Evolutionary conservation across 495 filamentous ascomycete species (phyloP).

Genomic region (Neurospora tetraspora): DNA sequence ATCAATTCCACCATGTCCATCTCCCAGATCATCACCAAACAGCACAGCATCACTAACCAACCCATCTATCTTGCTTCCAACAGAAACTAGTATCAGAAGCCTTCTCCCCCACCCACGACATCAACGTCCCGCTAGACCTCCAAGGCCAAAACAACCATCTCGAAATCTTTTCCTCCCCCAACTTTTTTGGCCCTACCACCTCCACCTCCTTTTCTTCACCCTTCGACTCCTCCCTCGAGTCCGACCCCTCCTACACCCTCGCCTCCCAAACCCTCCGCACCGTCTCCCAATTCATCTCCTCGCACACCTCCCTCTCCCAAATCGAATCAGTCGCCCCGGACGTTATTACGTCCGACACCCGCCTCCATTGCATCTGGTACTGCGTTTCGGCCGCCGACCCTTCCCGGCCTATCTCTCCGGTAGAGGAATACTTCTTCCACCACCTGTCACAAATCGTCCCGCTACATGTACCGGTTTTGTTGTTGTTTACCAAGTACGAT

Average conservation of each 20-base stretch:
- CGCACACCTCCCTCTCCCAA: neutral
- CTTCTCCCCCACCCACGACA: slow-evolving; percentile 12
- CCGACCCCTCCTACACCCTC: no score
- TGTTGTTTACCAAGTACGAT: slow-evolving; percentile 22
- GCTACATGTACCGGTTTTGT: slow-evolving; percentile 9
- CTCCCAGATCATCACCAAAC: no score
- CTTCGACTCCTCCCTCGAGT: no score
- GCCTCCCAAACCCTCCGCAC: neutral
- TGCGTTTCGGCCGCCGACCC: slow-evolving; percentile 17
- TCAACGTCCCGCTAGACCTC: slow-evolving; percentile 14
- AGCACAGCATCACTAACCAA: no score
- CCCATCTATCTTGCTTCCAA: no score
- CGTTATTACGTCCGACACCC: neutral
- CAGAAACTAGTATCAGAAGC: slow-evolving; percentile 15
- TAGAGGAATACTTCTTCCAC: slow-evolving; percentile 16
- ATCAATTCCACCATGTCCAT: no score
- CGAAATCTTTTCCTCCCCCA: slow-evolving; percentile 15
- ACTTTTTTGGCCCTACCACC: no score
- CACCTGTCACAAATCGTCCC: slow-evolving; percentile 1
- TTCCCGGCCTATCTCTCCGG: neutral
- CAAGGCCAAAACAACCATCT: slow-evolving; percentile 16
- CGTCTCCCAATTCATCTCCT: neutral
- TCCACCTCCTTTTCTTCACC: no score
- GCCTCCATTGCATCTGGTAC: slow-evolving; percentile 23
- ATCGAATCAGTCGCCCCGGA: neutral